Percentiles rank a stretch among this genome's conserved stretches.
Conservation (phyloP, 1,284 basidiomycete species). For the Leccinum glutinopallens region DNA sequence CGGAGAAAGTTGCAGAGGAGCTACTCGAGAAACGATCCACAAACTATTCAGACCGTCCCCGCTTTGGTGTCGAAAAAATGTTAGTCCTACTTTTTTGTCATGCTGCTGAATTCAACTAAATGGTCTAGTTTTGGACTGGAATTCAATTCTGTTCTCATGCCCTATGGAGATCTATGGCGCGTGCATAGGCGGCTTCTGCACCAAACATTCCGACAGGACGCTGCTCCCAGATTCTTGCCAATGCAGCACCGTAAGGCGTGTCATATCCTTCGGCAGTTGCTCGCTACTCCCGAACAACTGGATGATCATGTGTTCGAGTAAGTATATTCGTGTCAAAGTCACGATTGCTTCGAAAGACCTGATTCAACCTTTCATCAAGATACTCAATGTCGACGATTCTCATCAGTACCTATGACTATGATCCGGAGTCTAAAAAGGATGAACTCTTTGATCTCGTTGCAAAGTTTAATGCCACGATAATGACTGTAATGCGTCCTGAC, state of each 20-base stretch:
- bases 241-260: neutral
- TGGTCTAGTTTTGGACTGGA: neutral
- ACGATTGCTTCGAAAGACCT: neutral
- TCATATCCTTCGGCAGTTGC: neutral
- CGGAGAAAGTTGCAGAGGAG: conserved; percentile 5
- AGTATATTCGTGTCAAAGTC: neutral
- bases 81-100: neutral
- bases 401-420: conserved; percentile 16
- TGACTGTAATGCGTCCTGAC: conserved; percentile 9
- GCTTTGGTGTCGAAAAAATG: neutral
- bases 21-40: conserved; percentile 9
- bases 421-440: neutral
- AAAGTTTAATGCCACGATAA: neutral
- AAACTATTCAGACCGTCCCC: conserved; percentile 14
- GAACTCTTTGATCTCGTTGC: neutral
- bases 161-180: conserved; percentile 1
- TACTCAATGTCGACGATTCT: conserved; percentile 19
- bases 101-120: neutral
- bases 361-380: neutral
- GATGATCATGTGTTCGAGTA: conserved; percentile 15
- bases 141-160: neutral
- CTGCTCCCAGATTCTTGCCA: neutral
- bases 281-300: neutral
- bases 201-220: neutral
- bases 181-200: neutral